Conservation (phyloP, 768 basidiomycete species). For the Serendipita vermifera region DNA sequence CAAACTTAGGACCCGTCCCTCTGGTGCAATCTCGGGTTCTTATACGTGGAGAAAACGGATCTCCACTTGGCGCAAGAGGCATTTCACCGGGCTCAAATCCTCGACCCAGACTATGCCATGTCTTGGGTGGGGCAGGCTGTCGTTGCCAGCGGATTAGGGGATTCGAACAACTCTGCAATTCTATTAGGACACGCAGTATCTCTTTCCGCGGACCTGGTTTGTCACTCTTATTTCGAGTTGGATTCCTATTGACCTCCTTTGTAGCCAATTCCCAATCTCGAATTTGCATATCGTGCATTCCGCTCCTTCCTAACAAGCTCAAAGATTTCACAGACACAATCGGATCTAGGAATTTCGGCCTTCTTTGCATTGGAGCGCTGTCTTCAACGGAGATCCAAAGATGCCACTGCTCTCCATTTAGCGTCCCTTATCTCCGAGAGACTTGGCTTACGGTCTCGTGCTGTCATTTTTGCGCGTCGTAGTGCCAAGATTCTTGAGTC, state of each 20-base stretch:
- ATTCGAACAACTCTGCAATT: constrained; percentile 19
- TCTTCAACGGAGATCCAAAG: constrained; percentile 48
- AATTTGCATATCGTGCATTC: constrained; percentile 54
- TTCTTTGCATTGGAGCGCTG: constrained; percentile 77
- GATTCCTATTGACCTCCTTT: neutral
- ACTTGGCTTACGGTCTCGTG: constrained; percentile 55
- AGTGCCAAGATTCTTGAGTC: constrained; percentile 69
- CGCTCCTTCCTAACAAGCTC: constrained; percentile 22
- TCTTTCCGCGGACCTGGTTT: constrained; percentile 44
- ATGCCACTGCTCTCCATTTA: constrained; percentile 69
- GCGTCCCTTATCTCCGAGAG: constrained; percentile 76
- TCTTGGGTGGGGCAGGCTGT: constrained; percentile 77
- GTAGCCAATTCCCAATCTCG: constrained; percentile 72
- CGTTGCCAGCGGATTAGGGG: constrained; percentile 20
- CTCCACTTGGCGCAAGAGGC: constrained; percentile 73
- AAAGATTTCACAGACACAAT: constrained; percentile 17
- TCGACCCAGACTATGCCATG: constrained; percentile 78
- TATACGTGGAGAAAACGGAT: constrained; percentile 73
- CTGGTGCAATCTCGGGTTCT: constrained; percentile 81
- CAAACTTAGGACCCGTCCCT: constrained; percentile 45
- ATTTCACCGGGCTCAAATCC: constrained; percentile 73
- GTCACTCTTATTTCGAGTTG: constrained; percentile 18
- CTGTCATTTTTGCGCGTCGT: constrained; percentile 39
- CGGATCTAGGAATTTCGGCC: constrained; percentile 50
- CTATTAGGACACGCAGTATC: constrained; percentile 63